A percentile compares a stretch with the other conserved stretches of the same genome.
These are phyloP conservation scores for Trichoderma polysporum DNA, from an alignment of 2,329 filamentous ascomycete species.

Conservation along the genomic window DNA sequence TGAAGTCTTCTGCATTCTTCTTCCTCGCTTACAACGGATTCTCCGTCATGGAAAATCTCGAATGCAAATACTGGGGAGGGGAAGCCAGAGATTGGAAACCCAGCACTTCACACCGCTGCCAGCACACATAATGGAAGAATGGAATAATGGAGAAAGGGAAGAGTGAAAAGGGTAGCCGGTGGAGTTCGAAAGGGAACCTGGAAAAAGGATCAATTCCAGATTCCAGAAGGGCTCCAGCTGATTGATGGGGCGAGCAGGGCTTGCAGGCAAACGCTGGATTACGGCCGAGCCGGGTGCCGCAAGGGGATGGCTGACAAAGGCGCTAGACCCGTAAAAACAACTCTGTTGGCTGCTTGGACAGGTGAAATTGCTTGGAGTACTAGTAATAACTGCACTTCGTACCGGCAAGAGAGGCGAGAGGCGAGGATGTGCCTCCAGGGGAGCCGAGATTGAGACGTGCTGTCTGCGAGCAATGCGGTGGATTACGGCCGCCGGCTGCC, in stretches of 20 bases:
- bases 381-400: not conserved
- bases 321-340: too few species aligned
- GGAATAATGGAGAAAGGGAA: not conserved
- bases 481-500: not conserved
- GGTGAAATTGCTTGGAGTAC: too few species aligned
- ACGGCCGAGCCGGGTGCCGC: not conserved
- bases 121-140: not conserved
- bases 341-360: too few species aligned
- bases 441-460: not conserved
- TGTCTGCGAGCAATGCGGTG: slow-evolving; percentile 3
- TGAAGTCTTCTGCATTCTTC: too few species aligned
- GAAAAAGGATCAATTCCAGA: not conserved
- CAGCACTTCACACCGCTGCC: not conserved
- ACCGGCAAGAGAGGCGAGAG: not conserved
- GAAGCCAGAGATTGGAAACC: not conserved
- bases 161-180: not conserved
- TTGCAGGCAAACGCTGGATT: not conserved
- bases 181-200: not conserved
- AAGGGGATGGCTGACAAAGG: too few species aligned
- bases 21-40: not conserved
- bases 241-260: not conserved
- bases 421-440: not conserved
- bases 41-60: not conserved
- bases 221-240: slow-evolving; percentile 2
- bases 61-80: not conserved